Conservation (phyloP, 2,329 filamentous ascomycete species). For the Rachicladosporium sp. region DNA sequence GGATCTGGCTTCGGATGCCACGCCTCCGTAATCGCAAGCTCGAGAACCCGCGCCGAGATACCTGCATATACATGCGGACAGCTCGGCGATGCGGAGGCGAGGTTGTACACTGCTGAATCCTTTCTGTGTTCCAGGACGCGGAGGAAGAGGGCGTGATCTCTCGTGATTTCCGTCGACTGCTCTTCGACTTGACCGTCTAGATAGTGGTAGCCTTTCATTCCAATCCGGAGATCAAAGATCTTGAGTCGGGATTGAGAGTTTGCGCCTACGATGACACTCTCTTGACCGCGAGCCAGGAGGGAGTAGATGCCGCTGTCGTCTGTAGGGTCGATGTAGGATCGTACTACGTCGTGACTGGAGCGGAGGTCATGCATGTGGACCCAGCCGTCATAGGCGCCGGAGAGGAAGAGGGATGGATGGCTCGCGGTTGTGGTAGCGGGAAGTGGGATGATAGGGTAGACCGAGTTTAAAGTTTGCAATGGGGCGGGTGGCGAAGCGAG, state of each 20-base stretch:
- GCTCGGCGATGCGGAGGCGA: slow-evolving; percentile 32
- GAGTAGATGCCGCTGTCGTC: slow-evolving; percentile 50
- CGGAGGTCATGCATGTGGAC: slow-evolving; percentile 50
- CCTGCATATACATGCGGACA: slow-evolving; percentile 37
- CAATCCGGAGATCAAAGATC: slow-evolving; percentile 48
- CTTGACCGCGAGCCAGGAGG: slow-evolving; percentile 42
- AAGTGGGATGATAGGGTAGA: slow-evolving; percentile 36
- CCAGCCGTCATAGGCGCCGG: slow-evolving; percentile 47
- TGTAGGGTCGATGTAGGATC: slow-evolving; percentile 40
- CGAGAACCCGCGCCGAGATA: slow-evolving; percentile 33
- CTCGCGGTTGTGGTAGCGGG: slow-evolving; percentile 19
- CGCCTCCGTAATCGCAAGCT: slow-evolving; percentile 31
- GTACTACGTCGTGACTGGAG: slow-evolving; percentile 34
- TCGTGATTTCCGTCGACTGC: background rate
- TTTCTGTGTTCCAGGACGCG: slow-evolving; percentile 9
- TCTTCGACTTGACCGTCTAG: slow-evolving; percentile 10
- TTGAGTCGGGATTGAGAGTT: slow-evolving; percentile 48
- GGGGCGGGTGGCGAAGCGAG: no score
- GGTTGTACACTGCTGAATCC: slow-evolving; percentile 27
- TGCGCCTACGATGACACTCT: slow-evolving; percentile 45
- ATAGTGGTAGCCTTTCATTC: slow-evolving; percentile 20
- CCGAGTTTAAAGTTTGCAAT: slow-evolving; percentile 21
- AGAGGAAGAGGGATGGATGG: slow-evolving; percentile 42
- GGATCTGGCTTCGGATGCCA: slow-evolving; percentile 33
- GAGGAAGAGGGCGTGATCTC: slow-evolving; percentile 7